Evolutionary conservation across 2,329 filamentous ascomycete species (phyloP), one percentile per base, ranked within the genome.

Genomic region (Penicillium sp.): DNA sequence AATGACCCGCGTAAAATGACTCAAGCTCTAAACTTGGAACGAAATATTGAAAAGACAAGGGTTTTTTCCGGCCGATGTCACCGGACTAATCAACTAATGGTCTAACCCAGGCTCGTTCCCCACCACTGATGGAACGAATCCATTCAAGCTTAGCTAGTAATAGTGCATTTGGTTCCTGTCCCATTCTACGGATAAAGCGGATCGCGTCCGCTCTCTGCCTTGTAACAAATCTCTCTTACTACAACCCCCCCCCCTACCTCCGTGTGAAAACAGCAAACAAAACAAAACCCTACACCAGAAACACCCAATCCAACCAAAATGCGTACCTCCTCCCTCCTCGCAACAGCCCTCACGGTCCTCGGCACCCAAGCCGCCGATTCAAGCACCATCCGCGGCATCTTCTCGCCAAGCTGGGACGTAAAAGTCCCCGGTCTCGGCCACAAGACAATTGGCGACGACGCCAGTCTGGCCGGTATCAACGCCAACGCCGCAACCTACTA

Each of bases 401-500:
- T 59, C 53, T 29, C 1, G 21, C 59, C 62, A 19, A 3, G 16
- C 31, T 65, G 60, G 52, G 42, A 50, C 14, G 50, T 35, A 3
- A 39, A 23, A 23, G n/a, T 50, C 2, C 29, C 47, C 0, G 5
- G 21, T 0, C 33, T 45, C n/a, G 63, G 63, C 54, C 55, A 48
- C 14, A 50, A 46, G 39, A 57, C 59, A 43, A 66, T 19, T 19
- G 19, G 47, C 29, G 14, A 57, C 3, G 67, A 57, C 16, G 67
- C 62, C 60, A 69, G 67, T 39, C 27, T 69, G 16, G 65, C 54
- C 4, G 57, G 45, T 3, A 55, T 68, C 57, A 63, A 69, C 37
- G 50, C 64, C 23, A n/a, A 45, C 1, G 60, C 59, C 5, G 59
- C 65, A 13, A 69, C 67, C 39, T 69, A 68, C 61, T 49, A 67